Evolutionary conservation across 2,329 filamentous ascomycete genomes (phyloP), one percentile per base, ranked within the genome.

Genomic region (Venturia pyrina): DNA sequence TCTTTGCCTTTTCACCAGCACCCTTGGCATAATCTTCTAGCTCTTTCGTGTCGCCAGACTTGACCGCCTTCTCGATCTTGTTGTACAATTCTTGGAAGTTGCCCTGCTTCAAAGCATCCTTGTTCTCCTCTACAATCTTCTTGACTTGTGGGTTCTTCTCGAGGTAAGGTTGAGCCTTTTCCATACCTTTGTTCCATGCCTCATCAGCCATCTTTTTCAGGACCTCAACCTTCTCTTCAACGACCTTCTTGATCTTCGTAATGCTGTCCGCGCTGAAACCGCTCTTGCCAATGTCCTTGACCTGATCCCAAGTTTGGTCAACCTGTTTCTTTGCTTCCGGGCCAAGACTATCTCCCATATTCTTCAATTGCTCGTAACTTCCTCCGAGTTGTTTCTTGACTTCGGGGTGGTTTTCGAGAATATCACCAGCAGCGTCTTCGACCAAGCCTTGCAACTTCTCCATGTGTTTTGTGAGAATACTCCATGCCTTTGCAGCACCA

Each of bases 131-230:
- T 1, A 92, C 73, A 0, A 91, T 74, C 75, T 90, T 80, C 79
- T 90, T 91, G 67, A 90, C 77, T 77, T 89, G 80, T n/a, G 89
- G 88, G 75, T 85, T 89, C 81, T 91, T 91, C 70, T 91, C 88
- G 0, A 92, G 81, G 67, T 86, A 84, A 0, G 89, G 88, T 79
- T 89, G 86, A 44, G 85, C 86, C 75, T 90, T 80, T 76, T 91
- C 86, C 60, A 89, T 72, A 0, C 85, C 87, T 78, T 90, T 88
- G 69, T 86, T 80, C 87, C 87, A 92, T 0, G 86, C 85, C 75
- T 91, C 82, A 50, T 91, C 87, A 28, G 87, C 88, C 1, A 90
- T 76, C 75, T 87, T 83, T 76, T 84, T 82, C 41, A 91, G 72
- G 74, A 89, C 80, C 72, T 90, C 78, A 1, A 82, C 80, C 82